Evolutionary conservation across 2,329 filamentous ascomycete species (phyloP), one percentile per base, ranked within the genome.

Genomic region (Penicillium sp.): DNA sequence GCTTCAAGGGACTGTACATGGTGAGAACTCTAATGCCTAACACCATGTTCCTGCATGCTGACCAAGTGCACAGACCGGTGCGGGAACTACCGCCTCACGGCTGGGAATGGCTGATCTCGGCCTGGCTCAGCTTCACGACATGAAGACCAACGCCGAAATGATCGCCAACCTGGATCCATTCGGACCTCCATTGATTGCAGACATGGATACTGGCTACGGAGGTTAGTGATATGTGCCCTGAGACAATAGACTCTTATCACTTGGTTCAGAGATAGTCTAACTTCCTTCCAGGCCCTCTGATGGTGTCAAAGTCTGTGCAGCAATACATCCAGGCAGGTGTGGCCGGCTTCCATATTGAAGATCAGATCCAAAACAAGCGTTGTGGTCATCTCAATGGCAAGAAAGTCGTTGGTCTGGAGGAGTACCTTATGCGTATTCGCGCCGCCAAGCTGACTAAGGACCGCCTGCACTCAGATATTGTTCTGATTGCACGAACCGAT

Each of bases 1-100:
- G 85, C 6, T 87, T 87, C 56, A 80, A 87, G 45, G 80, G 78
- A 53, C 68, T 88, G 38, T 89, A 89, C 73, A 88, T 89, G 86
- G 85, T 86, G 72, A 42, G 75, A 49, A 46, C 27, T 51, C n/a
- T 9, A 4, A 31, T 4, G 18, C 9, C 21, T 6, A 35, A 29
- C 38, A 39, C 18, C 1, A 6, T 7, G 25, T 13, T 23, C 31
- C 37, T 29, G 21, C 6, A 32, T 38, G 37, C 31, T 55, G 31
- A 54, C 37, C 8, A 32, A 27, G 1, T 3, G 4, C 8, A 27
- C 54, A 85, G 82, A 86, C 84, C 12, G 84, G 85, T 16, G 84
- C 85, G 25, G 84, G 85, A 39, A 86, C 83, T 2, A 78, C 78
- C 16, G 82, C 83, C 55, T 87, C 85, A 0, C 75, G 79, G 29